A percentile compares a stretch with the other conserved stretches of the same genome.
These are phyloP conservation scores for Kuraishia capsulata DNA, from an alignment of 805 yeast species.

Conservation along the genomic window DNA sequence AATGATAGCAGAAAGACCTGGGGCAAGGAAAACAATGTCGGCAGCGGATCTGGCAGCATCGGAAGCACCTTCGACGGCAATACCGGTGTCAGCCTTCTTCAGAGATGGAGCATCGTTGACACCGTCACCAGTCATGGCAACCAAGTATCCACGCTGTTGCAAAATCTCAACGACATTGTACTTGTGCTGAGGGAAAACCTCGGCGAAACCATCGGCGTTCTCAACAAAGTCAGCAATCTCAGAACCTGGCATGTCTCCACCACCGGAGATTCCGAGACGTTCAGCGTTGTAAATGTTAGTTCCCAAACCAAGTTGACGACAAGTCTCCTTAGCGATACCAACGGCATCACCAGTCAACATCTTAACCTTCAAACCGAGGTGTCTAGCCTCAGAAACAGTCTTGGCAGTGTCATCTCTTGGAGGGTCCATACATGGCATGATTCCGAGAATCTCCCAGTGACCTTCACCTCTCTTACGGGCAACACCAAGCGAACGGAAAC, in stretches of 20 bases:
- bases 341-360: constrained; percentile 99
- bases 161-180: constrained; percentile 92
- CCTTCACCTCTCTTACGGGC: constrained; percentile 98
- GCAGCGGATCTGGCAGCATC: constrained; percentile 97
- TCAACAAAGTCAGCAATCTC: constrained; percentile 96
- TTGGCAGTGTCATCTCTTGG: constrained; percentile 98
- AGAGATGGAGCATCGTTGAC: constrained; percentile 96
- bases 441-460: constrained; percentile 96
- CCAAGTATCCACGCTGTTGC: constrained; percentile 93
- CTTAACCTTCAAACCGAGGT: constrained; percentile 89
- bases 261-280: constrained; percentile 90
- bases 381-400: constrained; percentile 86
- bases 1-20: constrained; percentile 91
- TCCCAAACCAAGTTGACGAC: constrained; percentile 96
- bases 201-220: constrained; percentile 97
- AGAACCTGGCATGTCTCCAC: constrained; percentile 93
- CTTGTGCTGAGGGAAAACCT: constrained; percentile 97
- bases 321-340: constrained; percentile 97
- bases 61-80: constrained; percentile 97
- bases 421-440: constrained; percentile 98
- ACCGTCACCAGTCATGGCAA: constrained; percentile 99
- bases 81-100: constrained; percentile 94
- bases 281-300: constrained; percentile 95
- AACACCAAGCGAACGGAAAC: constrained; percentile 97
- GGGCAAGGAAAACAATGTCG: constrained; percentile 91